These are phyloP conservation scores for Daldinia caldariorum DNA, from an alignment of 495 filamentous ascomycete genomes.

Conservation along the genomic window DNA sequence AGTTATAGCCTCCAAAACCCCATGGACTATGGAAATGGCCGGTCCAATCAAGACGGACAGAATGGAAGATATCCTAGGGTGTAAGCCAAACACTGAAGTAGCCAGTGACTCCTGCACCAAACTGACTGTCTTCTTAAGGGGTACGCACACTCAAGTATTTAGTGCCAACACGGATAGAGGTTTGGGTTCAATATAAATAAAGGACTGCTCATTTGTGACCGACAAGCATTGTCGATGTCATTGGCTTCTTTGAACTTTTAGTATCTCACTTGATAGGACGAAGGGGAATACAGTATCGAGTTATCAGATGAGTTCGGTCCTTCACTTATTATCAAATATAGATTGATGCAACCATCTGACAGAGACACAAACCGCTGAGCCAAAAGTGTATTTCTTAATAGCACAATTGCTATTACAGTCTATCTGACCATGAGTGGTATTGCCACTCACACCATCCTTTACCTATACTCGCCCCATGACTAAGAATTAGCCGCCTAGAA, in stretches of 20 bases:
- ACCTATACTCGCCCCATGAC: no score
- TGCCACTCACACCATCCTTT: no score
- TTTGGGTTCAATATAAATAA: neutral
- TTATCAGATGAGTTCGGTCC: neutral
- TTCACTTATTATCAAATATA: neutral
- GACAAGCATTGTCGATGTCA: neutral
- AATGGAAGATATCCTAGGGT: neutral
- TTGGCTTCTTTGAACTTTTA: neutral
- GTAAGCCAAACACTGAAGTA: neutral
- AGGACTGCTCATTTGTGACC: neutral
- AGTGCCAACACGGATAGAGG: no score
- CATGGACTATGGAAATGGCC: conserved; percentile 28
- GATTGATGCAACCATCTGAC: neutral
- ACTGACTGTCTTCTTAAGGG: no score
- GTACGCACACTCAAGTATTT: no score
- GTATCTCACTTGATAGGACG: neutral
- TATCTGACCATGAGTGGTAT: no score
- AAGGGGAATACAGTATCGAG: neutral
- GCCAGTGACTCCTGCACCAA: no score
- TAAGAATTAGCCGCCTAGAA: no score
- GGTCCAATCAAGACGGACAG: conserved; percentile 21
- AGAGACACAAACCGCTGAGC: no score
- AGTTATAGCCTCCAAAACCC: conserved; percentile 27
- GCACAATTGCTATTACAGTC: no score
- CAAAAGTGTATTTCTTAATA: no score